A percentile compares a stretch with the other conserved stretches of the same genome.
These are phyloP conservation scores for Mycena sp. DNA, from an alignment of 1,284 basidiomycete species.

Conservation along the genomic window DNA sequence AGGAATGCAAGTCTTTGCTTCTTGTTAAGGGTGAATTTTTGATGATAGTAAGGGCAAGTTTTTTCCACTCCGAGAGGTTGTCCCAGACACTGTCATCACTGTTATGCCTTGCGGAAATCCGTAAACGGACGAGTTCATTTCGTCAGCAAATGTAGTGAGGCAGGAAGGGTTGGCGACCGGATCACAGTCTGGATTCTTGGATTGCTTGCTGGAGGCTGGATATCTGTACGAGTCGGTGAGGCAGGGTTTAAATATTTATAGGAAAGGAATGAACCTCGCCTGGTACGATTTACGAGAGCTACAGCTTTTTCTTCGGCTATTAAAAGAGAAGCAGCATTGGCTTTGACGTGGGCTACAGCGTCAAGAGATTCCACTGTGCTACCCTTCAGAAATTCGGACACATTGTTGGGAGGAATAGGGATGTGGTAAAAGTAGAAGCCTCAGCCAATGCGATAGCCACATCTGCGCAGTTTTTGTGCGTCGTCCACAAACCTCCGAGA, in stretches of 20 bases:
- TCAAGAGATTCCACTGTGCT: neutral
- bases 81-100: neutral
- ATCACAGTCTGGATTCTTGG: neutral
- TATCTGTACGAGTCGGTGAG: too few species aligned
- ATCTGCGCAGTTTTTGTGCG: neutral
- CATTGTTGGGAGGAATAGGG: neutral
- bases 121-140: neutral
- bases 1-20: conserved; percentile 25
- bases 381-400: neutral
- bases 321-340: neutral
- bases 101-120: neutral
- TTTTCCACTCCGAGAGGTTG: conserved; percentile 2
- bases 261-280: too few species aligned
- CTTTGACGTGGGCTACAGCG: neutral
- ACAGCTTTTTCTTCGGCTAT: conserved; percentile 10
- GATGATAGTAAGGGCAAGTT: conserved; percentile 11
- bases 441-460: conserved; percentile 5
- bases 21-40: conserved; percentile 19
- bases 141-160: conserved; percentile 6
- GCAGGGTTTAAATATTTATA: too few species aligned
- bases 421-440: neutral
- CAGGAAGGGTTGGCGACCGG: neutral
- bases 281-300: neutral
- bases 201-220: too few species aligned
- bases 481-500: neutral